Base-by-base conservation (phyloP, 2,329 filamentous ascomycete genomes). In the Fusarium papillatum region DNA sequence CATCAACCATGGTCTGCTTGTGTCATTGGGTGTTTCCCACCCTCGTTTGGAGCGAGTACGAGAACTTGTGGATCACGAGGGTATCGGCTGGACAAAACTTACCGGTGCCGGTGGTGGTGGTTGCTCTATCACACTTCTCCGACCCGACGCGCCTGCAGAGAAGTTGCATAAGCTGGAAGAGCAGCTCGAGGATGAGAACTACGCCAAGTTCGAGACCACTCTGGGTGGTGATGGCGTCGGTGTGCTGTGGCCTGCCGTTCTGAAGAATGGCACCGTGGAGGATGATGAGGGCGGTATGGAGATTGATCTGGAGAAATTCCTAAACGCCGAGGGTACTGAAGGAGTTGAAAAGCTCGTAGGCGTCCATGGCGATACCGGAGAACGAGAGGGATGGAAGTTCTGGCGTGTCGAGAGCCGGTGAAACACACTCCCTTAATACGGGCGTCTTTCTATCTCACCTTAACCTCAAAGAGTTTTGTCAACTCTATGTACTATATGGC, bases 21-120 rank as follows among this genome's bases (percentile, higher is more conserved):
- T 95, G n/a, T 93, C 95, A 1, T 87, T 99, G 5, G 97, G 97
- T 10, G 97, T 98, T 34, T 98, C 96, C 3, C 97, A 99, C 83
- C 97, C 97, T 1, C 93, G 95, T 59, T 89, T 99, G 31, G 97
- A 99, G 85, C 92, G 96, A 38, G 93, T 99, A 78, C 92, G 97
- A 73, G 96, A 98, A 85, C 87, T 99, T 31, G 94, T 98, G 61
- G 96, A 99, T 77, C 92, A 97, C 78, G 91, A 95, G 68, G 94
- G 93, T 48, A 94, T 98, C 68, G 97, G 97, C 36, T 99, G 96
- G 96, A 98, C 97, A 16, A 99, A 99, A 84, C 90, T 99, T 69
- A 99, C 97, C 0, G 97, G 97, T 39, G 97, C 97, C 2, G 97
- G 97, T 26, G 97, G 97, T 16, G 97, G 97, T 68, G 97, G 97